A percentile compares a stretch with the other conserved stretches of the same genome.
Evolutionary conservation across 371 early-diverging fungal species (phyloP).

Genomic region (Mortierella sp.): DNA sequence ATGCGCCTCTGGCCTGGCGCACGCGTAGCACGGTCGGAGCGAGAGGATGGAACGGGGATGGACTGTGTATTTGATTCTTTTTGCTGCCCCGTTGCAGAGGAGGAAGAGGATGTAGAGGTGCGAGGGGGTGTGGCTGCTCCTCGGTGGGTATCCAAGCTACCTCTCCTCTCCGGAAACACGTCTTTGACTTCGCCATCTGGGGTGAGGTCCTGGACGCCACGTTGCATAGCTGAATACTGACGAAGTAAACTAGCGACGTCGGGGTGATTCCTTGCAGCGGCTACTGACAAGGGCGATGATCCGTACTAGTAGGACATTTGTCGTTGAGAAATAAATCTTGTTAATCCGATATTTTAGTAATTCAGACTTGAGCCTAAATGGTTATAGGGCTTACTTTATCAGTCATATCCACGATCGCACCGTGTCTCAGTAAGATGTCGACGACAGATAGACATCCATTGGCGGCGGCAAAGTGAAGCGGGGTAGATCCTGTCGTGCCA

Average conservation of each 20-base stretch:
- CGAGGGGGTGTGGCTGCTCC: conserved; percentile 3
- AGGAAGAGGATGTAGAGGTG: not conserved
- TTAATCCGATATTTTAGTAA: not conserved
- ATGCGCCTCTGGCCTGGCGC: conserved; percentile 36
- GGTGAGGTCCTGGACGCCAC: conserved; percentile 39
- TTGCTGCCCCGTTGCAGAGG: conserved; percentile 5
- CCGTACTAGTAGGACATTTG: conserved; percentile 58
- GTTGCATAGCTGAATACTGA: conserved; percentile 45
- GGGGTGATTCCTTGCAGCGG: conserved; percentile 68
- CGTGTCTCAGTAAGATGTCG: conserved; percentile 69
- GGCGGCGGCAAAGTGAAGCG: conserved; percentile 83
- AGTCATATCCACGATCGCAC: conserved; percentile 65
- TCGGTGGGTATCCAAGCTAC: conserved; percentile 16
- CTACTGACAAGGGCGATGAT: conserved; percentile 69
- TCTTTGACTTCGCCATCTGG: conserved; percentile 40
- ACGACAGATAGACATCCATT: conserved; percentile 71
- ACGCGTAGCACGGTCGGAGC: conserved; percentile 17
- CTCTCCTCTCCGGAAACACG: conserved; percentile 20
- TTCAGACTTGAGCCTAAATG: not conserved
- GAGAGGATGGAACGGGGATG: not conserved
- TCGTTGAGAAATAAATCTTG: not conserved
- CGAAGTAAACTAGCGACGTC: conserved; percentile 64
- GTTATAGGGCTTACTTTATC: conserved; percentile 62
- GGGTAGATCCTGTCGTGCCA: conserved; percentile 74
- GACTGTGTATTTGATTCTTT: conserved; percentile 33